Percentiles rank a stretch among this genome's conserved stretches.
phyloP scores from a whole-genome alignment of 345 rosid species.

The Dimocarpus longan region DNA sequence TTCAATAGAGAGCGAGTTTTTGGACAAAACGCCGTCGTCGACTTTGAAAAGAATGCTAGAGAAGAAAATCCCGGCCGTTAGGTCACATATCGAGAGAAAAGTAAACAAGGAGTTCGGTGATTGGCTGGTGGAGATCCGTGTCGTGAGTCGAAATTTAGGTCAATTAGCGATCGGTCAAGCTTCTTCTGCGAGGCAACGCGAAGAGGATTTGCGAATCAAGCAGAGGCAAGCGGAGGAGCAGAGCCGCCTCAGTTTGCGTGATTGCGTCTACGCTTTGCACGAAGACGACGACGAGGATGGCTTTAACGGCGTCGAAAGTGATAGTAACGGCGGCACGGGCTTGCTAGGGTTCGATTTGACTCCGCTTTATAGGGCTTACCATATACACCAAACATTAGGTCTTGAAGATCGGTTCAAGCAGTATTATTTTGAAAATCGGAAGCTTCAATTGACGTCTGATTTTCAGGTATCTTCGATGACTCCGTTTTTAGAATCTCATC shows the following conservation, averaged over 20 bases:
- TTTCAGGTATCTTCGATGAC: constrained; percentile 99
- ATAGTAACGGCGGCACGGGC: constrained; percentile 51
- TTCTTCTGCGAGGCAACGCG: constrained; percentile 85
- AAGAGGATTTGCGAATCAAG: constrained; percentile 92
- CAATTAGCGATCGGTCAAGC: constrained; percentile 98
- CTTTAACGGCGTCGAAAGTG: constrained; percentile 20
- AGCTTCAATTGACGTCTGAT: constrained; percentile 92
- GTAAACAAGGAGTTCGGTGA: constrained; percentile 87
- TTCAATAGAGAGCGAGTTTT: constrained; percentile 65
- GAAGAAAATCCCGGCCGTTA: constrained; percentile 77
- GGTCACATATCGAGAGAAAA: constrained; percentile 79
- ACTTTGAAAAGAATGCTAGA: constrained; percentile 84
- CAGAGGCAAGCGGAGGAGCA: constrained; percentile 98
- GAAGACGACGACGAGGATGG: constrained; percentile 79
- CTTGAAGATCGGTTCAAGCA: constrained; percentile 84
- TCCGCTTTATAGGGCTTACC: constrained; percentile 86
- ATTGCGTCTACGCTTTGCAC: constrained; percentile 78
- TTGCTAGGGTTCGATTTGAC: constrained; percentile 74
- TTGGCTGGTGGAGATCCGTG: constrained; percentile 98
- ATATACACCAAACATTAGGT: constrained; percentile 84
- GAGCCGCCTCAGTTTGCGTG: constrained; percentile 83
- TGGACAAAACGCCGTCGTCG: constrained; percentile 68
- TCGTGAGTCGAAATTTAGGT: constrained; percentile 85
- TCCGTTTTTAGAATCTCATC: constrained; percentile 96
- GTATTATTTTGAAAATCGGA: constrained; percentile 88